Base-by-base conservation (phyloP, 1,284 basidiomycete genomes). In the Farysia itapuensis region DNA sequence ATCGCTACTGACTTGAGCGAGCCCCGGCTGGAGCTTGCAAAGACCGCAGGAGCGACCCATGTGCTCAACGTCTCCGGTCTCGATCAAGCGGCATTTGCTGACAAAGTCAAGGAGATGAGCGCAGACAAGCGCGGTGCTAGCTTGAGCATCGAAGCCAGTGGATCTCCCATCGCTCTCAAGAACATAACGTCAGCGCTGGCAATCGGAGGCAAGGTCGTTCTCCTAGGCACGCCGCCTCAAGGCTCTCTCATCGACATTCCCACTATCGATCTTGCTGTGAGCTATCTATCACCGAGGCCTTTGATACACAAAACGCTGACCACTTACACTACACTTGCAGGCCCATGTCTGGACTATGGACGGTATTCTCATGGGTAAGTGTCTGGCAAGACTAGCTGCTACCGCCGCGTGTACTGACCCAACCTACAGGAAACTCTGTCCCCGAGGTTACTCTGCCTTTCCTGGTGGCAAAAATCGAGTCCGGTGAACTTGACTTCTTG, bases 291-390 rank as follows among this genome's bases (percentile, higher is more conserved):
- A n/a, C n/a, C n/a, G n/a, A n/a, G n/a, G n/a, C n/a, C n/a, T n/a
- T n/a, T n/a, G n/a, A n/a, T n/a, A n/a, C n/a, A n/a, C n/a, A n/a
- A n/a, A n/a, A n/a, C n/a, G n/a, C n/a, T n/a, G n/a, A n/a, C n/a
- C 34, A 35, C 12, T 15, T 18, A 24, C 22, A 11, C 4, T 16
- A 9, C 2, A 6, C 22, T n/a, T n/a, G 29, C 45, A 48, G 45
- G 45, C 45, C 8, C 43, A 45, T 33, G 43, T 35, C 5, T 37
- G 23, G n/a, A 44, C 49, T 1, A 35, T 52, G 9, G 49, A 52
- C 20, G 49, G 49, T 5, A 35, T 52, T n/a, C 42, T 52, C 1
- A 52, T 52, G 49, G 49, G 49, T 42, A 42, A 18, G 45, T 21
- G 7, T 9, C 29, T 28, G 26, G n/a, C n/a, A 20, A 14, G 12